Base-by-base conservation (phyloP, 345 rosid genomes). In the Boechera retrofracta region DNA sequence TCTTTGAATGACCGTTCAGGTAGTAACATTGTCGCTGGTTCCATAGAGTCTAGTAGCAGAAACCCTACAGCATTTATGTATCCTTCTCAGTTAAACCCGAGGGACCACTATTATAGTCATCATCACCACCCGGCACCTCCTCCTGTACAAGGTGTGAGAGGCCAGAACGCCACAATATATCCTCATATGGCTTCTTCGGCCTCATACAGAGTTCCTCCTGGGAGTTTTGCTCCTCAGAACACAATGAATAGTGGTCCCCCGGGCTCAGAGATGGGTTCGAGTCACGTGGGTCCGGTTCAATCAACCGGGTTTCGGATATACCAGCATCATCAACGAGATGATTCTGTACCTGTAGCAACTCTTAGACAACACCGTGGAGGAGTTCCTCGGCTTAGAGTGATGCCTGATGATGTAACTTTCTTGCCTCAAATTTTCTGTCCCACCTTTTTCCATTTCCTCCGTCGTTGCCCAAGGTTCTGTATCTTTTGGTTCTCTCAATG, bases 391-490 rank as follows among this genome's bases (percentile, higher is more conserved):
- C 81, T 91, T 77, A 86, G 97, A 87, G 82, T 88, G 73, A 75
- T 88, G 72, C 94, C 96, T 10, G 84, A 86, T 51, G 97, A 94
- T 87, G 98, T 89, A 89, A 78, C 51, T 29, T 73, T 52, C 33
- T 53, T 39, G 45, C 47, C 72, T 45, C 38, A 10, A 48, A 51
- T 64, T 71, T 61, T 45, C 18, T 29, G 33, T 48, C 52, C 12
- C 53, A 52, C 53, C 33, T 58, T 48, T n/a, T 39, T 71, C 41
- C 56, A 65, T 44, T 31, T 33, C 0, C 2, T 33, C 1, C 2
- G 10, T 10, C 2, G 21, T 26, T 67, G 38, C 65, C 66, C 45
- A 73, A 73, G 28, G 42, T 38, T 78, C n/a, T 72, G 33, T 51
- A 66, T 78, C 33, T 72, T 39, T 51, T 72, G 69, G 57, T n/a